phyloP scores from a whole-genome alignment of 345 rosid species.

The Microthlaspi erraticum region DNA sequence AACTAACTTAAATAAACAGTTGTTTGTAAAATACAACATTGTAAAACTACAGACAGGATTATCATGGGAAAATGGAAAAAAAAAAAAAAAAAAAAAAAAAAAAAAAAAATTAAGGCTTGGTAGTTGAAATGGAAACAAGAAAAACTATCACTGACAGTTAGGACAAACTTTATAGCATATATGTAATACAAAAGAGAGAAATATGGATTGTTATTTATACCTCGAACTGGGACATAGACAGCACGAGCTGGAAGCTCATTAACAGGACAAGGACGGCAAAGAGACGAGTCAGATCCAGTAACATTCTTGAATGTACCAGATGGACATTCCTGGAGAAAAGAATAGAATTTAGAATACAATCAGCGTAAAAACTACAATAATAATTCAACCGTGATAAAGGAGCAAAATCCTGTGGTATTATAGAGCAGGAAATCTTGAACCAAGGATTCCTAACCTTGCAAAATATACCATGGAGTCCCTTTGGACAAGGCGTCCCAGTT shows the following conservation, averaged over 20 bases:
- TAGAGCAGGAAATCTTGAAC: slow-evolving; percentile 19
- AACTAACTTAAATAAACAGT: slow-evolving; percentile 16
- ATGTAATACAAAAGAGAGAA: slow-evolving; percentile 28
- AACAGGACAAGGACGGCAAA: slow-evolving; percentile 79
- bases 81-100: too few species aligned
- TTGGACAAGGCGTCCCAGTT: slow-evolving; percentile 94
- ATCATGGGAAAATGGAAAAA: slow-evolving; percentile 4
- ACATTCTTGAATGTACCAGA: slow-evolving; percentile 89
- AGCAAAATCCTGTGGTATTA: slow-evolving; percentile 9
- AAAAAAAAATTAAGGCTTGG: slow-evolving; percentile 20
- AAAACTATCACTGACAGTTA: slow-evolving; percentile 17
- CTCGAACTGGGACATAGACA: slow-evolving; percentile 75
- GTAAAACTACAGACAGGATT: background rate
- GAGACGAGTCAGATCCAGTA: slow-evolving; percentile 79
- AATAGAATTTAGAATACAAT: slow-evolving; percentile 24
- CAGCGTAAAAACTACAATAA: slow-evolving; percentile 9
- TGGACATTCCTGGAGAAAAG: slow-evolving; percentile 86
- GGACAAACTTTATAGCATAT: slow-evolving; percentile 1
- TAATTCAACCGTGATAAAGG: background rate
- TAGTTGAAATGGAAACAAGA: slow-evolving; percentile 11
- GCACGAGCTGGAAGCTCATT: slow-evolving; percentile 91
- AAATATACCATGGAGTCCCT: slow-evolving; percentile 88
- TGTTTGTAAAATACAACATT: background rate
- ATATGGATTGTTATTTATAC: slow-evolving; percentile 46
- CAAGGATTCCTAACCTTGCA: slow-evolving; percentile 60